Evolutionary conservation across 371 early-diverging fungal genomes (phyloP), one percentile per base, ranked within the genome.

Genomic region (Mortierella sp.): DNA sequence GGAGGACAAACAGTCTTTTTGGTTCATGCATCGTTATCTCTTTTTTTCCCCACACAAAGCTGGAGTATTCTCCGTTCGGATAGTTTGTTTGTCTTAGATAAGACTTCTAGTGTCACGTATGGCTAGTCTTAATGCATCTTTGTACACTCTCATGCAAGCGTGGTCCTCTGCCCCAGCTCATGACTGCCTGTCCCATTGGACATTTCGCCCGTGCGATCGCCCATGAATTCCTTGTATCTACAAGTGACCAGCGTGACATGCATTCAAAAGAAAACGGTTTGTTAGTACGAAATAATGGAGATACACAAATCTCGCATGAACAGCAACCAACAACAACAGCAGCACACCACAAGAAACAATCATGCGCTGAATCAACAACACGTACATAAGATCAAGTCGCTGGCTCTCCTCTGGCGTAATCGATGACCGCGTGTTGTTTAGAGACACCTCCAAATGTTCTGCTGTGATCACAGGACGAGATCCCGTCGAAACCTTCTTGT

Each of bases 201-300:
- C 80, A 90, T 78, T 64, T 89, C 89, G 30, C 90, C 90, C 6
- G 86, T 88, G 42, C 89, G 80, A 23, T 88, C 90, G 7, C 87
- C 87, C 41, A 90, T 80, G 75, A 90, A 90, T 70, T 89, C 90
- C 54, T 86, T 76, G 51, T 90, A 90, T 26, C 80, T 82, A 17
- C 5, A 14, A 32, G 19, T 12, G n/a, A 52, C 30, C 23, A 23
- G 26, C 31, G 21, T 26, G 23, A 48, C 48, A 50, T n/a, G n/a
- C n/a, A n/a, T n/a, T n/a, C n/a, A n/a, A n/a, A n/a, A n/a, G n/a
- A n/a, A n/a, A n/a, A n/a, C n/a, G n/a, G n/a, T n/a, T n/a, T n/a
- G n/a, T n/a, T n/a, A n/a, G n/a, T n/a, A n/a, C n/a, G n/a, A n/a
- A n/a, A n/a, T n/a, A n/a, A n/a, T n/a, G n/a, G n/a, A n/a, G n/a